Evolutionary conservation across 345 rosid genomes (phyloP), one percentile per base, ranked within the genome.

Genomic region (thale cress (Arabidopsis thaliana)): DNA sequence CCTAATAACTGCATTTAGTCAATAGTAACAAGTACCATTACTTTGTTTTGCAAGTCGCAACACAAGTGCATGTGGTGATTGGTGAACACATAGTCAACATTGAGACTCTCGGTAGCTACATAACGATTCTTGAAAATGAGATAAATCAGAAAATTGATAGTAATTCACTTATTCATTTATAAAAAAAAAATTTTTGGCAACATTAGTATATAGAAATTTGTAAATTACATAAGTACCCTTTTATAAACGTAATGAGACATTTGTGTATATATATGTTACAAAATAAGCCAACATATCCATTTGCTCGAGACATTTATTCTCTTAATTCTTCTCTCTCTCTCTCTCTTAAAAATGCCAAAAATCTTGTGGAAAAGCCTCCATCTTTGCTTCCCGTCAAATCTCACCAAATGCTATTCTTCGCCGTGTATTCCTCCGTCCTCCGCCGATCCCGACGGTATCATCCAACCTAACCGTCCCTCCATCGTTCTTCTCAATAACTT

Each of bases 321-420:
- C 45, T 34, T 11, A 33, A 45, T 9, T 14, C 25, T 22, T 22
- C 45, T 57, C 36, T 57, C 45, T 68, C 46, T 65, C 50, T 40
- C 33, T 48, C 66, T 53, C 51, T 37, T 6, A 10, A 79, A 82
- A 74, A 93, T 91, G 97, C 78, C 91, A 6, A 76, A 69, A 52
- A 48, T 88, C 41, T 65, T 89, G 69, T 86, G 87, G 89, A 93
- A 87, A 75, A 88, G 81, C 78, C 72, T 93, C 25, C 76, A 83
- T 62, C 84, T 74, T 16, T 87, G 93, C 68, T 85, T 87, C 86
- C 76, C 86, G 11, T 65, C 88, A 7, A 80, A 64, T 9, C 81
- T 87, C 71, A 82, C 68, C 0, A 67, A 69, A 40, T 60, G 77
- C 33, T 74, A 60, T 32, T 45, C 78, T 24, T 37, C 80, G 33